These are phyloP conservation scores for Albugo laibachii DNA, from an alignment of 352 stramenopile species.

Conservation along the genomic window DNA sequence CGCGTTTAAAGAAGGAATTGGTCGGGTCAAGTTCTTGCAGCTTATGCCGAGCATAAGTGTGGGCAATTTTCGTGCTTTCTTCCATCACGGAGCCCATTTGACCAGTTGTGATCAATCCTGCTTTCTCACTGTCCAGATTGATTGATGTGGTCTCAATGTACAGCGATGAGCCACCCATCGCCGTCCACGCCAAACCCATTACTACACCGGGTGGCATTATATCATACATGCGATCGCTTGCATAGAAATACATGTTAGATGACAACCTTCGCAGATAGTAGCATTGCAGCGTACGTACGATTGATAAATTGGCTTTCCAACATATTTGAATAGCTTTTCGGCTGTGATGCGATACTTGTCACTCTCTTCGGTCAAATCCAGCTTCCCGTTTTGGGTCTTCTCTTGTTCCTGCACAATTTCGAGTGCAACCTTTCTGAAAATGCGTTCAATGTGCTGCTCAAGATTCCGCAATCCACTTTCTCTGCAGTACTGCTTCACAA, in stretches of 20 bases:
- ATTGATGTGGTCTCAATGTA: constrained; percentile 93
- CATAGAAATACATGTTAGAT: constrained; percentile 2
- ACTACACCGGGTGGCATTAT: constrained; percentile 88
- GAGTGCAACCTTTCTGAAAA: constrained; percentile 95
- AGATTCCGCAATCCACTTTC: constrained; percentile 96
- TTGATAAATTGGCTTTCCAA: constrained; percentile 95
- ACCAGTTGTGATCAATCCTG: constrained; percentile 77
- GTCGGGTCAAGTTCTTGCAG: constrained; percentile 36
- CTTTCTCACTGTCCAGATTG: constrained; percentile 24
- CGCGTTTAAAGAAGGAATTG: constrained; percentile 90
- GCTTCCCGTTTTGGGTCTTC: neutral
- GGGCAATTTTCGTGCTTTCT: constrained; percentile 94
- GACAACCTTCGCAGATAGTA: neutral
- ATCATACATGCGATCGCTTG: constrained; percentile 92
- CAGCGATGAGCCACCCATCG: constrained; percentile 94
- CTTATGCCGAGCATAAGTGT: constrained; percentile 82
- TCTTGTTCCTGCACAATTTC: constrained; percentile 86
- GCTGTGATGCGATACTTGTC: constrained; percentile 82
- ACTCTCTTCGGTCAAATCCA: constrained; percentile 5
- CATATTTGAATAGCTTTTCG: constrained; percentile 93
- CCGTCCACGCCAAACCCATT: constrained; percentile 97
- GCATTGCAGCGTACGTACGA: constrained; percentile 30
- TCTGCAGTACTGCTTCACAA: constrained; percentile 88
- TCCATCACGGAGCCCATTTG: constrained; percentile 98
- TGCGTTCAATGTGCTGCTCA: constrained; percentile 96